Evolutionary conservation across 1,284 basidiomycete species (phyloP), one percentile per base, ranked within the genome.

Genomic region (Mycocalia duriaeana): DNA sequence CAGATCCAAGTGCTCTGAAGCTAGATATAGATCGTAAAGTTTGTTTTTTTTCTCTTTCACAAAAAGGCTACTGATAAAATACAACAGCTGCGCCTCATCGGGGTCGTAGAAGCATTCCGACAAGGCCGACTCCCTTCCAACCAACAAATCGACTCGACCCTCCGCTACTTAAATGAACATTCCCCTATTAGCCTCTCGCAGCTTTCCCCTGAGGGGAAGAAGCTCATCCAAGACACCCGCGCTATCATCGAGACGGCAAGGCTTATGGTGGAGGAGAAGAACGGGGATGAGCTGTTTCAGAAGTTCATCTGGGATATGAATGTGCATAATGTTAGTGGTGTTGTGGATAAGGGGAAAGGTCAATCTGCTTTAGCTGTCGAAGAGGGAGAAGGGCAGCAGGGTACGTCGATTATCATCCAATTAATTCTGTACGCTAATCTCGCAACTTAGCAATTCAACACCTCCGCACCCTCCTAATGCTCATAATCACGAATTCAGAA

Each of bases 401-500:
- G 84, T 82, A 41, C 26, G 20, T 4, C 23, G 8, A 13, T 7
- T 20, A 2, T 51, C 5, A 45, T 37, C 13, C 40, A 22, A 3
- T 9, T 45, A 24, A 38, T 31, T n/a, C 20, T n/a, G 14, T 16
- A 16, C 40, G n/a, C 24, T 22, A 31, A 4, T 26, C 26, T 25
- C 16, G 36, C 25, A 41, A 31, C 20, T 37, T 43, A 85, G 92
- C 91, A 14, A 79, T 86, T 39, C 76, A 78, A 48, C 89, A 96
- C 65, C 76, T 96, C n/a, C 86, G 91, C 53, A 92, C 90, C 0
- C 77, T 96, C 42, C 69, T 89, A 45, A 79, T 78, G 20, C 85
- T 96, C 55, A 76, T 96, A 58, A 73, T 91, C 54, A 94, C 92
- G 63, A 96, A 95, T 70, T 85, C 85, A 0, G 94, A 96, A 69